Evolutionary conservation across 2,329 filamentous ascomycete genomes (phyloP), one percentile per base, ranked within the genome.

Genomic region (Massarina eburnea): DNA sequence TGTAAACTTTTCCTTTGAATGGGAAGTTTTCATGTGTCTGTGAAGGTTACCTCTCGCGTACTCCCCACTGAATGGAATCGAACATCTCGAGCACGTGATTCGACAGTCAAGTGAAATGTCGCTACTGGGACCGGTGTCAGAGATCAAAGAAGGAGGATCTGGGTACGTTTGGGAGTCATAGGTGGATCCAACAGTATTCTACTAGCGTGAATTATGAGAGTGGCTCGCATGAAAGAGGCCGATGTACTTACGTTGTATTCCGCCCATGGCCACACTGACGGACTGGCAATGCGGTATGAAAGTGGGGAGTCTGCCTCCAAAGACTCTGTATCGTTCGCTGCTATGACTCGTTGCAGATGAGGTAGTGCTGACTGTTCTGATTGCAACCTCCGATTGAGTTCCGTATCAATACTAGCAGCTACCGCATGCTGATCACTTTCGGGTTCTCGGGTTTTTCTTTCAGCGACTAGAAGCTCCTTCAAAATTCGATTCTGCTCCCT

Each of bases 21-120:
- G 38, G 12, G 14, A 27, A 12, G 30, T 15, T 15, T 15, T 40
- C 10, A 20, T 20, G 24, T 45, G 43, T 9, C 43, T 32, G 14
- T 19, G 9, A 4, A 45, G 15, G 30, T 45, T 45, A 7, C 43
- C 38, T 17, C 21, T 32, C 17, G 43, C 43, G 21, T 45, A 41
- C 24, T 45, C 43, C 12, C 43, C 38, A 9, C 8, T 35, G 22
- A 45, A 40, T 10, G 19, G 2, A 9, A 9, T 37, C 1, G 9
- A n/a, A 27, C 37, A 45, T 26, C 21, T 9, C 12, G 17, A 20
- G 17, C 39, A 41, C 5, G 17, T 20, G 17, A 32, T 21, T 12
- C n/a, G 10, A 14, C 27, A 30, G 5, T 8, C 12, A 5, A 14
- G 7, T 30, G 27, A 30, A 30, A 14, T 5, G 12, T 7, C 12